Percentiles rank a stretch among this genome's conserved stretches.
These are phyloP conservation scores for Akanthomyces muscarius DNA, from an alignment of 2,329 filamentous ascomycete genomes.

Conservation along the genomic window DNA sequence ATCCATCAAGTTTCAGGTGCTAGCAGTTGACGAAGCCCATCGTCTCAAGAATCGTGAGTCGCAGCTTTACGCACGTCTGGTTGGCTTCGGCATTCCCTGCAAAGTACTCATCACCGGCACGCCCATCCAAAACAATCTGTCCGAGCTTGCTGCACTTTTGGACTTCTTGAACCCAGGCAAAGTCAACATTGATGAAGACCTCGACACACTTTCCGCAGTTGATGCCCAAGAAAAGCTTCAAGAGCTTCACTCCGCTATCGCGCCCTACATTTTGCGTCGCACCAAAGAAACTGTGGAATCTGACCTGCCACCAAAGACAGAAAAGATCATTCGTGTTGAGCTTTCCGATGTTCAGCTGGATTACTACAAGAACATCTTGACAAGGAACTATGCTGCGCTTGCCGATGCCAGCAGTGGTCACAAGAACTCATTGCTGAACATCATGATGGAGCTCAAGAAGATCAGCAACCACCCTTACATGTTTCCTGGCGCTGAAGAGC, in stretches of 20 bases:
- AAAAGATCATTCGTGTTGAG: conserved; percentile 98
- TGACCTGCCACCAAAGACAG: conserved; percentile 91
- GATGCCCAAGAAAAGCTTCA: conserved; percentile 84
- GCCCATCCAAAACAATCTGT: conserved; percentile 93
- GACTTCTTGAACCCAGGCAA: conserved; percentile 97
- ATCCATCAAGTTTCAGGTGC: conserved; percentile 94
- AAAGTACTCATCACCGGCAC: conserved; percentile 94
- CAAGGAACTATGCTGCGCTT: conserved; percentile 89
- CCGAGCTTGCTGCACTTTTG: conserved; percentile 85
- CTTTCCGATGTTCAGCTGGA: conserved; percentile 94
- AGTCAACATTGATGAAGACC: conserved; percentile 83
- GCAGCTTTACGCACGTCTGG: conserved; percentile 80
- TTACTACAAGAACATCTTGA: conserved; percentile 98
- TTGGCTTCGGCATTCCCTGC: conserved; percentile 82
- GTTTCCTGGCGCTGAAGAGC: conserved; percentile 91
- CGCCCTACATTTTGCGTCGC: conserved; percentile 89
- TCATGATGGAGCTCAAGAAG: conserved; percentile 99
- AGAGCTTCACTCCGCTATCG: conserved; percentile 79
- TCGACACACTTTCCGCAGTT: conserved; percentile 72
- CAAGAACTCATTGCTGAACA: conserved; percentile 92
- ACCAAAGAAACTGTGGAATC: conserved; percentile 98
- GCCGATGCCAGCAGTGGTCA: conserved; percentile 87
- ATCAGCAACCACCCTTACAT: conserved; percentile 98
- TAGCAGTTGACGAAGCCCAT: conserved; percentile 95
- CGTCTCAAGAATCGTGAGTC: conserved; percentile 95